Evolutionary conservation across 2,329 filamentous ascomycete genomes (phyloP), one percentile per base, ranked within the genome.

Genomic region (Exophiala xenobiotica): DNA sequence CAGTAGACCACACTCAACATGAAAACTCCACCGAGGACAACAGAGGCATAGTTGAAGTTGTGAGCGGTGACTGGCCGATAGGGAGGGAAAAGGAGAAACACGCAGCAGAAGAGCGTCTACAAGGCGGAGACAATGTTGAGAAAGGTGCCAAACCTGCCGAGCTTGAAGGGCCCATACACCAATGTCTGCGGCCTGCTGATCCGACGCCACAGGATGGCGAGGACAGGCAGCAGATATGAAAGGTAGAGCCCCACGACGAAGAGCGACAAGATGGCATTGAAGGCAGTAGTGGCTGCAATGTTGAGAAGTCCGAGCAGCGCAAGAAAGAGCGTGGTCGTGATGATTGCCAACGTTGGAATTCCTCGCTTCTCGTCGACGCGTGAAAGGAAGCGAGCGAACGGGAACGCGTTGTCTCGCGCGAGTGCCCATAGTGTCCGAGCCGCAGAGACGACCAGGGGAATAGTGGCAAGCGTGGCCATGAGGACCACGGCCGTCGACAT

Each of bases 251-350:
- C 57, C 1, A 70, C 66, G 31, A 78, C 75, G 14, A 75, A 75
- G 29, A 76, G 80, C 19, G 78, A 78, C 3, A 80, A 74, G 23
- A 82, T 73, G 57, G 78, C 77, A 56, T 75, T 71, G 65, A 82
- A 82, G 2, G 78, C 79, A 5, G 50, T 42, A n/a, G 37, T 42
- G 12, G 46, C 45, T 35, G 27, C 54, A 9, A 53, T 31, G 37
- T 57, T 78, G 6, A 78, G 62, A 39, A 73, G 69, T 0, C 77
- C 77, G 3, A 78, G 58, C 4, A 73, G 56, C 1, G 67, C 71
- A 6, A 78, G 73, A 39, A 78, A 66, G 18, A 71, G 55, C 45
- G 69, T 73, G 52, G 70, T 74, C 71, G 74, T 74, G 74, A 79
- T 56, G 70, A 75, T 14, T 0, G 75, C 66, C 40, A 71, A 72